A percentile compares a stretch with the other conserved stretches of the same genome.
Conservation (phyloP, 257 asterid genomes). For the Petrea volubilis region DNA sequence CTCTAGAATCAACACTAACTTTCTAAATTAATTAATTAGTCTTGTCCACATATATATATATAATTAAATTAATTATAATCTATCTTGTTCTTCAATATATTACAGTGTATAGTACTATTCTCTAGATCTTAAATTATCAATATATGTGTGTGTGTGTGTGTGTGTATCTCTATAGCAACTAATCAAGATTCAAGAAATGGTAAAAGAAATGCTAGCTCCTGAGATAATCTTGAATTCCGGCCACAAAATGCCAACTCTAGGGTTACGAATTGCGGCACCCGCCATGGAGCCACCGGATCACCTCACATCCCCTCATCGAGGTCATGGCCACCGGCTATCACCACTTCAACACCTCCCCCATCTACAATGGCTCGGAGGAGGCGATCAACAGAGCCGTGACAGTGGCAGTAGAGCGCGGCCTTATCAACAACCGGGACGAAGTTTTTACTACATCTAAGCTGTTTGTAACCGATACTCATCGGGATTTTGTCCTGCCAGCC, state of each 20-base stretch:
- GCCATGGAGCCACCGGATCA: slow-evolving; percentile 37
- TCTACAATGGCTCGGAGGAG: slow-evolving; percentile 47
- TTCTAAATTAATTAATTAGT: no score
- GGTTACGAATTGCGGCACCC: slow-evolving; percentile 29
- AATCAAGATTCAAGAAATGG: no score
- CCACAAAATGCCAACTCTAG: slow-evolving; percentile 42
- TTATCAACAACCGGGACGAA: slow-evolving; percentile 39
- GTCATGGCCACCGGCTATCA: slow-evolving; percentile 49
- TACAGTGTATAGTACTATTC: no score
- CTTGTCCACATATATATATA: no score
- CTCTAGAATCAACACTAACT: no score
- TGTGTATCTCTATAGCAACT: no score
- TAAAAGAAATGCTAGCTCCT: slow-evolving; percentile 11
- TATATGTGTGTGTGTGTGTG: no score
- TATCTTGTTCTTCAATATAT: no score
- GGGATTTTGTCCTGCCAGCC: slow-evolving; percentile 51
- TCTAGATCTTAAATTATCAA: no score
- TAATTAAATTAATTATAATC: no score
- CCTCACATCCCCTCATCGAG: slow-evolving; percentile 27
- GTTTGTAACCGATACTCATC: slow-evolving; percentile 27
- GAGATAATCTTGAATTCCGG: slow-evolving; percentile 38
- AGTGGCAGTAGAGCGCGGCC: slow-evolving; percentile 34
- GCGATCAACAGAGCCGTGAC: slow-evolving; percentile 45
- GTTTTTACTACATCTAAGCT: slow-evolving; percentile 55
- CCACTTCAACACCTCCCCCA: slow-evolving; percentile 54